These are phyloP conservation scores for Fusarium sp. DNA, from an alignment of 2,329 filamentous ascomycete genomes.

Conservation along the genomic window DNA sequence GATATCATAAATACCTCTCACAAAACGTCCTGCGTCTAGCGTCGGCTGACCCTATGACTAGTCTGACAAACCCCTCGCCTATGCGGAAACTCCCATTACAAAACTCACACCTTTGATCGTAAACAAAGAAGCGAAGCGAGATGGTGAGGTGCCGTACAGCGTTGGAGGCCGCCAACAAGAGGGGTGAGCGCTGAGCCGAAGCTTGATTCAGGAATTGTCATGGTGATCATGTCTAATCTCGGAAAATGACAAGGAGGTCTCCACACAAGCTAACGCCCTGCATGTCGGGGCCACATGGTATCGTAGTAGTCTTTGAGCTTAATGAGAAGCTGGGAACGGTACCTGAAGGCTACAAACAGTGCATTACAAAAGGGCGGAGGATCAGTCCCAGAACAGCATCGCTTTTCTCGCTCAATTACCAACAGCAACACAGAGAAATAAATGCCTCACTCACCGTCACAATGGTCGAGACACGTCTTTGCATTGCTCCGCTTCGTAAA, in stretches of 20 bases:
- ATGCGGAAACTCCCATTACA: background rate
- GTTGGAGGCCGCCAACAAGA: background rate
- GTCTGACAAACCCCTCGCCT: background rate
- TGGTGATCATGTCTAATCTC: background rate
- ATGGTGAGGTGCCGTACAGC: background rate
- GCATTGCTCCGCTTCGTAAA: background rate
- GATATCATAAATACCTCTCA: background rate
- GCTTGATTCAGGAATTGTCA: background rate
- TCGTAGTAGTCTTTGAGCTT: constrained; percentile 9
- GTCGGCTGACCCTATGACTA: background rate
- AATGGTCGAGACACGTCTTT: background rate
- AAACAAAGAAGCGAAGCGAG: background rate
- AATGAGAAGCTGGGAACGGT: constrained; percentile 13
- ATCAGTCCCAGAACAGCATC: constrained; percentile 29
- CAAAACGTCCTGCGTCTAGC: background rate
- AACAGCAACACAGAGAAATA: background rate
- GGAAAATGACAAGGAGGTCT: constrained; percentile 14
- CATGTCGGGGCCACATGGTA: constrained; percentile 19
- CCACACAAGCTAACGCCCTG: constrained; percentile 21
- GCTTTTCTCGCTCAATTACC: constrained; percentile 3
- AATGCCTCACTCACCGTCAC: constrained; percentile 24
- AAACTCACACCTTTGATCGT: background rate
- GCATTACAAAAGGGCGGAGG: constrained; percentile 26
- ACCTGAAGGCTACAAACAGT: constrained; percentile 23
- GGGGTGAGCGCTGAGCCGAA: background rate